A percentile compares a stretch with the other conserved stretches of the same genome.
These are phyloP conservation scores for Fistulinella cinereoalba DNA, from an alignment of 1,284 basidiomycete species.

Conservation along the genomic window DNA sequence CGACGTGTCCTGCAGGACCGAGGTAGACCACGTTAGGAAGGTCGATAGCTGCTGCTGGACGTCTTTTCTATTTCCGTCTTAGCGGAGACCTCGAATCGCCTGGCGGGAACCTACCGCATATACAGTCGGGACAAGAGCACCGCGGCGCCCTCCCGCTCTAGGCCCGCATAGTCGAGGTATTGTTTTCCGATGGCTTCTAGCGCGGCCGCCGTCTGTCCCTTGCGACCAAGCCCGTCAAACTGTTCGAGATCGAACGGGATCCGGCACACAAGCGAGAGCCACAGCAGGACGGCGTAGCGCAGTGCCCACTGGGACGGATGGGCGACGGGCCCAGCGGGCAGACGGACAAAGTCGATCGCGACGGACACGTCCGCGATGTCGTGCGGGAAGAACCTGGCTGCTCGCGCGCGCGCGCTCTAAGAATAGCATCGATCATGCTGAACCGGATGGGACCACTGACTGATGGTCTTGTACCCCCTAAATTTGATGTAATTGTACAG, in stretches of 20 bases:
- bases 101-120: constrained; percentile 54
- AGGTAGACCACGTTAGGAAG: constrained; percentile 52
- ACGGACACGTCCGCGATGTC: constrained; percentile 79
- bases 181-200: constrained; percentile 62
- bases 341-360: constrained; percentile 65
- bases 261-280: constrained; percentile 92
- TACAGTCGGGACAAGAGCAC: constrained; percentile 73
- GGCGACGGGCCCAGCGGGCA: constrained; percentile 45
- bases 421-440: constrained; percentile 7
- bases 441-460: constrained; percentile 48
- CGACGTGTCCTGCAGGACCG: constrained; percentile 33
- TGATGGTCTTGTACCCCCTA: constrained; percentile 89
- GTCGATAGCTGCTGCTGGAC: constrained; percentile 44
- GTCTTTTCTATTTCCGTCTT: constrained; percentile 54
- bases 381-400: constrained; percentile 91
- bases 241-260: constrained; percentile 90
- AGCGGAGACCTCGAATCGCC: constrained; percentile 3
- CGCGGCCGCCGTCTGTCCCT: constrained; percentile 48
- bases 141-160: constrained; percentile 80
- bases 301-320: constrained; percentile 67
- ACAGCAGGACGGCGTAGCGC: constrained; percentile 83
- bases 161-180: constrained; percentile 66
- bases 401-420: constrained; percentile 19
- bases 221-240: constrained; percentile 61
- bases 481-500: constrained; percentile 87